A percentile compares a stretch with the other conserved stretches of the same genome.
phyloP scores from a whole-genome alignment of 1,139 yeast genomes.

The Saccharomyces hybrid region DNA sequence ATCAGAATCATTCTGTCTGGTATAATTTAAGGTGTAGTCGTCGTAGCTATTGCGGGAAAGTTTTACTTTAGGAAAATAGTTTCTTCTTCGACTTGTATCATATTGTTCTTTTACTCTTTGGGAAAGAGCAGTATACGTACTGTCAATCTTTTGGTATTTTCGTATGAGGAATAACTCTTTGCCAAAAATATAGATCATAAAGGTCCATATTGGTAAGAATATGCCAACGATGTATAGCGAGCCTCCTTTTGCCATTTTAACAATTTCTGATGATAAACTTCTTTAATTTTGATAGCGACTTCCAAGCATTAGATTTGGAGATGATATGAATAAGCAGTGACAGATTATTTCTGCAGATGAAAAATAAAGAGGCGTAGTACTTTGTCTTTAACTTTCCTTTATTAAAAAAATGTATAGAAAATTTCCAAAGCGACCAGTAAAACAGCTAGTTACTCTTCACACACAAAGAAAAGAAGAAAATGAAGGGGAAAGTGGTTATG shows the following conservation, averaged over 20 bases:
- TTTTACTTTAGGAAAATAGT: conserved; percentile 25
- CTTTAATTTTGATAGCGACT: neutral
- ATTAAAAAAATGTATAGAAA: neutral
- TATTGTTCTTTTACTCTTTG: neutral
- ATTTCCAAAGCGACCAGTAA: neutral
- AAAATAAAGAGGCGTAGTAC: neutral
- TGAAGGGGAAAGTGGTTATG: neutral
- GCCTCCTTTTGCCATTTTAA: neutral
- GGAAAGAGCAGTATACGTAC: neutral
- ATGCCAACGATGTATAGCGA: neutral
- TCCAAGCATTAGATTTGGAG: neutral
- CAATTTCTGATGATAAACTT: neutral
- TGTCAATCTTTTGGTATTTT: neutral
- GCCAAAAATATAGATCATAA: neutral
- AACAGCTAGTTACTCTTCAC: neutral
- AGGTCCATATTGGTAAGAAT: neutral
- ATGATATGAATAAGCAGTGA: neutral
- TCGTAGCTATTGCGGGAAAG: conserved; percentile 39
- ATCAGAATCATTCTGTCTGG: neutral
- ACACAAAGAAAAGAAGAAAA: neutral
- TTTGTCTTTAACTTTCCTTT: neutral
- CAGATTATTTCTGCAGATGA: neutral
- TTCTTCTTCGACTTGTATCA: neutral
- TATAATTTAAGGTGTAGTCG: conserved; percentile 19
- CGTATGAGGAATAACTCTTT: neutral